Conservation (phyloP, 2,329 filamentous ascomycete genomes). For the Alternaria sp. region DNA sequence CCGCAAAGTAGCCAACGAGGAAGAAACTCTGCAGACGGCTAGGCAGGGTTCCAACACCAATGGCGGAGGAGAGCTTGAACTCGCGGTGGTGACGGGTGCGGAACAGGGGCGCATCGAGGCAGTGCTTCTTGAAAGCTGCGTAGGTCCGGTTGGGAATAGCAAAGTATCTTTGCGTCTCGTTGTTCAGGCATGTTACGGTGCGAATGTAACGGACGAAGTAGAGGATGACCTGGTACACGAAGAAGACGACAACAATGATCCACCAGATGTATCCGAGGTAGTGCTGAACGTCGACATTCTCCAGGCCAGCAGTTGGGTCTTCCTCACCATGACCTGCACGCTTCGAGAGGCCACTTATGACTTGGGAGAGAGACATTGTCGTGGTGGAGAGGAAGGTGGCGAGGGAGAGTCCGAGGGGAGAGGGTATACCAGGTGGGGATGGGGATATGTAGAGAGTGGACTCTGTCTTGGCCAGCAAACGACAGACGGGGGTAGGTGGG, state of each 20-base stretch:
- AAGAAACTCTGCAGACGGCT: slow-evolving; percentile 59
- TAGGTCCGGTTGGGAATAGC: slow-evolving; percentile 65
- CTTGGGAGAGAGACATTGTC: slow-evolving; percentile 39
- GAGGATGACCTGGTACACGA: slow-evolving; percentile 72
- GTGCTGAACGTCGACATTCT: slow-evolving; percentile 49
- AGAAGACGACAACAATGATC: slow-evolving; percentile 68
- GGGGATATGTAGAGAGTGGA: slow-evolving; percentile 42
- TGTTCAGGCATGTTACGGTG: slow-evolving; percentile 77
- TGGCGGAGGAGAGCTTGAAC: slow-evolving; percentile 59
- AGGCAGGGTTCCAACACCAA: slow-evolving; percentile 61
- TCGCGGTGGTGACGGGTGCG: slow-evolving; percentile 60
- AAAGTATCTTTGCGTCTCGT: slow-evolving; percentile 83
- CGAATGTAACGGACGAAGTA: slow-evolving; percentile 74
- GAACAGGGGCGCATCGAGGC: slow-evolving; percentile 59
- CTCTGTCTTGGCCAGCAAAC: slow-evolving; percentile 52
- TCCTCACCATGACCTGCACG: slow-evolving; percentile 33
- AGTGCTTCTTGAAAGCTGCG: slow-evolving; percentile 57
- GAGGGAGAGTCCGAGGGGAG: background rate
- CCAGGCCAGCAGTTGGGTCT: slow-evolving; percentile 38
- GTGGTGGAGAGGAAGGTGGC: slow-evolving; percentile 9
- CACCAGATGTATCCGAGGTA: slow-evolving; percentile 61
- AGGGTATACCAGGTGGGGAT: slow-evolving; percentile 24
- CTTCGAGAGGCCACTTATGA: slow-evolving; percentile 26
- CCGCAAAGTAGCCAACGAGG: slow-evolving; percentile 58
- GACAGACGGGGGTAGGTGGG: slow-evolving; percentile 41